Conservation (phyloP, 441 rosid genomes). For the Cnidoscolus chayamansa region DNA sequence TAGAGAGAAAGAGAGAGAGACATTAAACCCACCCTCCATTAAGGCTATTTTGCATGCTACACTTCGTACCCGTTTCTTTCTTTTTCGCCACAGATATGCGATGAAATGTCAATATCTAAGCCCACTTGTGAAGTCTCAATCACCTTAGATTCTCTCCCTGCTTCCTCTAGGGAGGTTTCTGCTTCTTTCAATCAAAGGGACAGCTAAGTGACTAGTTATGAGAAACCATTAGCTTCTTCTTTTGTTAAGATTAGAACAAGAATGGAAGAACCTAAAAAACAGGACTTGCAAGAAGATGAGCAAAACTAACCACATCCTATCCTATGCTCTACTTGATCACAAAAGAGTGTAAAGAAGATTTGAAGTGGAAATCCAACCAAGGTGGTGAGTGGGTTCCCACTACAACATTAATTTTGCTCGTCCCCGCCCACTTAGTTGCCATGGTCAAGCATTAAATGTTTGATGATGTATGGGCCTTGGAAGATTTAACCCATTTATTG, state of each 20-base stretch:
- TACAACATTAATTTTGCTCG: constrained; percentile 7
- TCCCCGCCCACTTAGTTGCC: neutral
- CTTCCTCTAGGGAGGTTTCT: constrained; percentile 32
- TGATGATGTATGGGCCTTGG: neutral
- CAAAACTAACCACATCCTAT: constrained; percentile 8
- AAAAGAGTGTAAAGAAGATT: constrained; percentile 13
- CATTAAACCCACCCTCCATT: constrained; percentile 21
- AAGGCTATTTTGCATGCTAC: constrained; percentile 20
- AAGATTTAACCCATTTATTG: constrained; percentile 18
- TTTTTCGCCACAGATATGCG: constrained; percentile 20
- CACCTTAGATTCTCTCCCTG: constrained; percentile 40
- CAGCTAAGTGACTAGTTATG: constrained; percentile 23
- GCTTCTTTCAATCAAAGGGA: constrained; percentile 8
- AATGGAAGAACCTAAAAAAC: neutral
- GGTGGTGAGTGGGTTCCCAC: constrained; percentile 11
- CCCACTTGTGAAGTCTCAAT: constrained; percentile 38
- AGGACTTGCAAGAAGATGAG: neutral
- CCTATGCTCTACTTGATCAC: constrained; percentile 10
- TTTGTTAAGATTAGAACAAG: constrained; percentile 12
- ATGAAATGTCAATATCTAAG: constrained; percentile 41
- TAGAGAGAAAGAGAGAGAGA: too few relatives aligned
- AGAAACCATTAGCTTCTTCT: constrained; percentile 16
- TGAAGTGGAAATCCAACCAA: neutral
- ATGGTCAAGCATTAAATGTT: constrained; percentile 12
- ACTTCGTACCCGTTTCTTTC: neutral